Evolutionary conservation across 805 yeast species (phyloP), one percentile per base, ranked within the genome.

Genomic region (Candida coquimbonensis): DNA sequence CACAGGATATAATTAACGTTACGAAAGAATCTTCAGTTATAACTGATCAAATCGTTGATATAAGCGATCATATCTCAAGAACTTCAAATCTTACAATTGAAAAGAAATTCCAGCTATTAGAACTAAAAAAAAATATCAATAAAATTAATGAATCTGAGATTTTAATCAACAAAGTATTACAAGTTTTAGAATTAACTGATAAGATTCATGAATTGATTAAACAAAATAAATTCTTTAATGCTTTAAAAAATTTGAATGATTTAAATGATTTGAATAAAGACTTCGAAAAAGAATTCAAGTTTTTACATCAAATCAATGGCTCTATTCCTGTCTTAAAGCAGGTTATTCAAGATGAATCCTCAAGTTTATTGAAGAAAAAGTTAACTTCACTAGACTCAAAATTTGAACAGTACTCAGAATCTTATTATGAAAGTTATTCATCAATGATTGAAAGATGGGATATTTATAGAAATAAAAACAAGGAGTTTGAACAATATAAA

Each of bases 111-210:
- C 61, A 68, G 37, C 70, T 78, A 40, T 67, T 85, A 24, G 78
- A 78, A 43, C 69, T 79, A 48, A 83, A 83, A 53, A 81, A 80
- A 52, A 76, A 83, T 7, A 72, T 80, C 16, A 67, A 68, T 43
- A 86, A 85, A 60, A 81, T 91, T 49, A 76, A 77, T 44, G 87
- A 85, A 53, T 83, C 96, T 0, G 77, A 77, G 8, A 72, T 76
- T 36, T 79, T 87, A 19, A 77, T 91, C 33, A 78, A 76, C 45
- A 73, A 81, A 42, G 84, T 95, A 53, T 69, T 90, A 24, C 88
- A 84, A 52, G 90, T 90, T 9, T 71, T 91, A 45, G 96, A 90
- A 57, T 75, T 85, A 53, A 85, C 95, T 14, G 90, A 89, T 64
- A 85, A 81, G 56, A 86, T 89, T 41, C 87, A 88, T 59, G 90